Percentiles rank a stretch among this genome's conserved stretches.
These are phyloP conservation scores for Yamadazyma diddensiae DNA, from an alignment of 1,139 yeast species.

Conservation along the genomic window DNA sequence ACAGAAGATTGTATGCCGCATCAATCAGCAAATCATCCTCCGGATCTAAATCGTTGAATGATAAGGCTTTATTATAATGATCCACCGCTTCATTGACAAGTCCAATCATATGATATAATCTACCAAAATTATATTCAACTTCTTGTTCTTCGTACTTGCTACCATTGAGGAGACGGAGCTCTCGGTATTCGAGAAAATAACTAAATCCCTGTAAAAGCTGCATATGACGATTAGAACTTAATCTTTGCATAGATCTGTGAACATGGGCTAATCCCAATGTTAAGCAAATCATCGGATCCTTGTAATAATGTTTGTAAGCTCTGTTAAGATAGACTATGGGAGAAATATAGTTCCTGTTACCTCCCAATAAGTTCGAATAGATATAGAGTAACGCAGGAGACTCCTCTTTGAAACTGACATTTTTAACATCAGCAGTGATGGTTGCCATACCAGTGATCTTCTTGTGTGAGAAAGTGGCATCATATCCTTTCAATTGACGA, in stretches of 20 bases:
- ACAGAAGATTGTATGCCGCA: slow-evolving; percentile 80
- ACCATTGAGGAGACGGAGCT: slow-evolving; percentile 38
- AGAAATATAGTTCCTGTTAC: slow-evolving; percentile 81
- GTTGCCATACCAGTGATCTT: slow-evolving; percentile 79
- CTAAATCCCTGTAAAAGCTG: slow-evolving; percentile 87
- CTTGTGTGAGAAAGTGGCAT: slow-evolving; percentile 52
- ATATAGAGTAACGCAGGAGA: slow-evolving; percentile 73
- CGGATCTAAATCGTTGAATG: slow-evolving; percentile 26
- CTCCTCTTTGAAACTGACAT: slow-evolving; percentile 41
- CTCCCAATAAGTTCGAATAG: slow-evolving; percentile 76
- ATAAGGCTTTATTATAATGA: slow-evolving; percentile 68
- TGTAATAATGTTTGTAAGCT: slow-evolving; percentile 58
- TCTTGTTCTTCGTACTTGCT: slow-evolving; percentile 65
- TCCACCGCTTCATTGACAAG: slow-evolving; percentile 66
- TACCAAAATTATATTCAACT: slow-evolving; percentile 76
- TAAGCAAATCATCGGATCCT: slow-evolving; percentile 78
- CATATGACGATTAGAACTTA: slow-evolving; percentile 78
- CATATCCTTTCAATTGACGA: slow-evolving; percentile 87
- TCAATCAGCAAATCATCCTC: slow-evolving; percentile 62
- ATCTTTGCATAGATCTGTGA: slow-evolving; percentile 91
- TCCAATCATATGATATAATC: slow-evolving; percentile 82
- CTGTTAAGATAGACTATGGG: slow-evolving; percentile 67
- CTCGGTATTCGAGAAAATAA: slow-evolving; percentile 68
- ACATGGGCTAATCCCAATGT: slow-evolving; percentile 76
- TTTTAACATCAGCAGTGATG: slow-evolving; percentile 44